A percentile compares a stretch with the other conserved stretches of the same genome.
These are phyloP conservation scores for Herpetospermum pedunculosum DNA, from an alignment of 306 rosid genomes.

Conservation along the genomic window DNA sequence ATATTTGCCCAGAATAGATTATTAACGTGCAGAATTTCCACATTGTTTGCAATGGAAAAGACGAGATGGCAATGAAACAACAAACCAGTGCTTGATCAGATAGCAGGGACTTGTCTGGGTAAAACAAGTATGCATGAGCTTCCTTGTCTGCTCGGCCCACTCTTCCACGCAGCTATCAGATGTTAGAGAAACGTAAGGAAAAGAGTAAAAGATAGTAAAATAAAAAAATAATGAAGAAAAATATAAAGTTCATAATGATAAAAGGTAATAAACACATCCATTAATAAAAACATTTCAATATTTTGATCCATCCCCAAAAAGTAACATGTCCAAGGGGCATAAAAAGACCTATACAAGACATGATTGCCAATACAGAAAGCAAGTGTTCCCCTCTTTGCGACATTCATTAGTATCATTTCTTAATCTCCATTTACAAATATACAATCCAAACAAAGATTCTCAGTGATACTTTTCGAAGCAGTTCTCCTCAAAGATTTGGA, in stretches of 20 bases:
- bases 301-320: background rate
- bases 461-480: background rate
- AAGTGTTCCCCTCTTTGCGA: background rate
- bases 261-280: background rate
- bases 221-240: background rate
- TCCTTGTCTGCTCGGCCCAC: constrained; percentile 97
- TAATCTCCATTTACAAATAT: background rate
- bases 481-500: background rate
- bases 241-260: background rate
- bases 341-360: background rate
- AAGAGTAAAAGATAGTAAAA: constrained; percentile 9
- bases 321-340: background rate
- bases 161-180: constrained; percentile 82
- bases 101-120: constrained; percentile 64
- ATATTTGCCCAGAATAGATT: background rate
- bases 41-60: constrained; percentile 17
- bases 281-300: no score
- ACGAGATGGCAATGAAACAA: constrained; percentile 14
- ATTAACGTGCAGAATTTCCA: background rate
- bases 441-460: background rate
- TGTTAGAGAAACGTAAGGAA: constrained; percentile 9
- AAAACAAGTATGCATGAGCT: constrained; percentile 85
- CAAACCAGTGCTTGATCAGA: constrained; percentile 74
- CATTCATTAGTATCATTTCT: background rate
- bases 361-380: background rate